Conservation (phyloP, 208 protist genomes). For the Acanthamoeba comandoni region DNA sequence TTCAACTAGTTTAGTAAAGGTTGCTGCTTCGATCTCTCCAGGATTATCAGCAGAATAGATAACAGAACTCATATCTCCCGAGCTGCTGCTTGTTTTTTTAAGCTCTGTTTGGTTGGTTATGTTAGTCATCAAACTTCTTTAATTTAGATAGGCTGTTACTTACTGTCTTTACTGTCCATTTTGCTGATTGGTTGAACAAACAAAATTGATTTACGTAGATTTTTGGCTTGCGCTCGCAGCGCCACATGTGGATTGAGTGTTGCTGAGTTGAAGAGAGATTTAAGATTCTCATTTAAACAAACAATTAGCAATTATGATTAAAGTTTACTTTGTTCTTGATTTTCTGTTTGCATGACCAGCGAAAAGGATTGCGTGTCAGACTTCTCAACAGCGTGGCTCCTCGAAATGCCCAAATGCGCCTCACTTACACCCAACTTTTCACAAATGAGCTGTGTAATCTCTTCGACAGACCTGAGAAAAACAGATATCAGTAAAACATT, state of each 20-base stretch:
- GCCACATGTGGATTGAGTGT: constrained; percentile 29
- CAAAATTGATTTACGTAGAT: constrained; percentile 40
- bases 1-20: constrained; percentile 32
- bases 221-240: constrained; percentile 22
- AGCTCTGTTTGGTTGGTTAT: neutral
- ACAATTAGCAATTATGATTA: neutral
- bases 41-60: constrained; percentile 20
- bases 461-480: neutral
- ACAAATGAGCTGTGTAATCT: constrained; percentile 17
- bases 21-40: constrained; percentile 12
- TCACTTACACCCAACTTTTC: constrained; percentile 6
- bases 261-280: neutral
- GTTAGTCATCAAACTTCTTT: neutral
- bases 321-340: constrained; percentile 30
- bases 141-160: no score
- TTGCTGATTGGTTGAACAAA: constrained; percentile 12
- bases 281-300: neutral
- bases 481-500: neutral
- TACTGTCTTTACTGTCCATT: neutral
- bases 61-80: neutral
- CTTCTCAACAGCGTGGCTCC: no score
- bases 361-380: neutral
- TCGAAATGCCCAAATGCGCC: constrained; percentile 24
- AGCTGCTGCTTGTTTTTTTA: neutral
- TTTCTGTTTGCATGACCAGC: neutral